Evolutionary conservation across 768 basidiomycete genomes (phyloP).

Genomic region (Suillus lakei): DNA sequence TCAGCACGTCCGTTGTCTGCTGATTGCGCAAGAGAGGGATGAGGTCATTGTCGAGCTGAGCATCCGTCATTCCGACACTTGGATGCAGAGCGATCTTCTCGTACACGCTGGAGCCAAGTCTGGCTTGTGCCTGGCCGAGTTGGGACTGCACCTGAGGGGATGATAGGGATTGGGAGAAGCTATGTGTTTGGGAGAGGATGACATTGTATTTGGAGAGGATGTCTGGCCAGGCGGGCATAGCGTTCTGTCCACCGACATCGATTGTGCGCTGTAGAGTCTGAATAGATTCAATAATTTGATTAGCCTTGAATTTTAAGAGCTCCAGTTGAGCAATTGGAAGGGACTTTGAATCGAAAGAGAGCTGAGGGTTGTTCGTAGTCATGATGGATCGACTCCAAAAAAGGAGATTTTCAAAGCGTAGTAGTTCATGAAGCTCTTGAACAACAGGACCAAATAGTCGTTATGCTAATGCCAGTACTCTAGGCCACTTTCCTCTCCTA

Average conservation of each 20-base stretch:
- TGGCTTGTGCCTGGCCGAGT: conserved; percentile 17
- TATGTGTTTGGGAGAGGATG: conserved; percentile 82
- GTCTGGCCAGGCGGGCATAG: conserved; percentile 87
- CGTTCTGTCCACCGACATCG: conserved; percentile 56
- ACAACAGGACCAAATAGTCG: conserved; percentile 10
- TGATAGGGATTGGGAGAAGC: conserved; percentile 67
- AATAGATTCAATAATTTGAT: conserved; percentile 81
- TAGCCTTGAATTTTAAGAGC: conserved; percentile 75
- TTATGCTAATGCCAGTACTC: background rate
- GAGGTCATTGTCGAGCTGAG: conserved; percentile 73
- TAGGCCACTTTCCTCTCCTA: background rate
- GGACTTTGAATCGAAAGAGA: conserved; percentile 34
- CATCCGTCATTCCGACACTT: conserved; percentile 56
- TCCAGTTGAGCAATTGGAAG: conserved; percentile 75
- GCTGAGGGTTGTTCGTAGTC: conserved; percentile 14
- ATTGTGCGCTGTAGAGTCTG: conserved; percentile 65
- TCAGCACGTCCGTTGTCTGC: conserved; percentile 78
- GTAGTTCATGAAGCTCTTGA: conserved; percentile 7
- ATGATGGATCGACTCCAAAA: conserved; percentile 8
- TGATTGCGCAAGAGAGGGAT: conserved; percentile 78
- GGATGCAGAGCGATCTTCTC: conserved; percentile 77
- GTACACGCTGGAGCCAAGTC: conserved; percentile 41
- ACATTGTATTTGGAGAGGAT: conserved; percentile 86
- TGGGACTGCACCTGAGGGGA: conserved; percentile 35
- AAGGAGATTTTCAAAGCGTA: conserved; percentile 5